Evolutionary conservation across 495 filamentous ascomycete species (phyloP).

Genomic region (Poronia punctata): DNA sequence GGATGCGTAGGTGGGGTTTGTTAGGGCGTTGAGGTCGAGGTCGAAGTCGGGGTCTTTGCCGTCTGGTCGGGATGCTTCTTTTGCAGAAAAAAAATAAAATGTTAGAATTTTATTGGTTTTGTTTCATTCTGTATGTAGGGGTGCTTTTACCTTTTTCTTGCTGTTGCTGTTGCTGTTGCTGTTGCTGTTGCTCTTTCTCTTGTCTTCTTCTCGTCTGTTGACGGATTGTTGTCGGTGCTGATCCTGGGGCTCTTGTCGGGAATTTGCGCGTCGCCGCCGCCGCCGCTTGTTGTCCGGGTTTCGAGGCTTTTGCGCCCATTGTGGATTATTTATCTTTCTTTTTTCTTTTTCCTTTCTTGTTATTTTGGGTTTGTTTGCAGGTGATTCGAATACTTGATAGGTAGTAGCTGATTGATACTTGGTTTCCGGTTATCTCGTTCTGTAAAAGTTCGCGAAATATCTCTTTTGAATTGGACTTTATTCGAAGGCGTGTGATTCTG

Average conservation of each 20-base stretch:
- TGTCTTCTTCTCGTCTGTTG: slow-evolving; percentile 6
- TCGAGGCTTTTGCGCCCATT: slow-evolving; percentile 25
- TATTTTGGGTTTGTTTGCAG: too few species aligned
- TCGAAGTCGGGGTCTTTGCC: slow-evolving; percentile 23
- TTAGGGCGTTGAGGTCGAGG: slow-evolving; percentile 19
- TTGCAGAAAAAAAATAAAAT: background rate
- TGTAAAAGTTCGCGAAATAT: too few species aligned
- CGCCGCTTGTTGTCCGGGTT: slow-evolving; percentile 34
- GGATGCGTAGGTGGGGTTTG: slow-evolving; percentile 27
- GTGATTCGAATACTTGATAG: too few species aligned
- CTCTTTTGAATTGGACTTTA: too few species aligned
- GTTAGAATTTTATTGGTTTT: background rate
- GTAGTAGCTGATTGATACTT: too few species aligned
- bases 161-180: too few species aligned
- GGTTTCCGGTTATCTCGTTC: too few species aligned
- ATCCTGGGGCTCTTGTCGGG: slow-evolving; percentile 32
- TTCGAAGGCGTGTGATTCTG: too few species aligned
- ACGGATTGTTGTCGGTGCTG: slow-evolving; percentile 18
- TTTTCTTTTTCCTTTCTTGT: too few species aligned
- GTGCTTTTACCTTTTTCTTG: too few species aligned
- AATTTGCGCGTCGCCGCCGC: slow-evolving; percentile 34
- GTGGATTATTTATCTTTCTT: too few species aligned
- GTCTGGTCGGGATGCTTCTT: slow-evolving; percentile 25
- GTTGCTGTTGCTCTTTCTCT: background rate
- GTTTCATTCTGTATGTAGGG: slow-evolving; percentile 28